Evolutionary conservation across 192 early-diverging fungal genomes (phyloP), one percentile per base, ranked within the genome.

Genomic region (Geranomyces michiganensis): DNA sequence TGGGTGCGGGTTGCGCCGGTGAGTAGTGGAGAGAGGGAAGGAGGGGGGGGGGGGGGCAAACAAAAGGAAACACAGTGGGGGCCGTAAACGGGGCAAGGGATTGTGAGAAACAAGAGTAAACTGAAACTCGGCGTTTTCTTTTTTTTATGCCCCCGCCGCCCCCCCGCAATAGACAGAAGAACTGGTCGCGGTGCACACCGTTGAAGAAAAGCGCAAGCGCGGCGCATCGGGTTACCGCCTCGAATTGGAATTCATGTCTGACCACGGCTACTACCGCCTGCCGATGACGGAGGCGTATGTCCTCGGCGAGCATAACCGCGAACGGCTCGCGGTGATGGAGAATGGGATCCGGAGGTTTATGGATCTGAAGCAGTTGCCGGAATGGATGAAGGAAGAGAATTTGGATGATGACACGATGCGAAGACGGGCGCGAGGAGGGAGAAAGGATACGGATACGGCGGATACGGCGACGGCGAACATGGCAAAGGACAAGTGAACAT

Each of bases 191-290:
- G 43, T 45, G 19, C 21, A 60, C 5, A 33, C 44, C 9, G 47
- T 19, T 1, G n/a, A 71, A 31, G 32, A 66, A 61, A 15, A 10
- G 61, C 30, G 27, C 24, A 48, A 22, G 59, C 41, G 58, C 4
- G 58, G 58, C 17, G 58, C 5, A 17, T 29, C 58, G 3, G 58
- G 27, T 7, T 60, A 58, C 56, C 47, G 72, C 3, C 47, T 78
- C 19, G 66, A 78, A 45, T 43, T 78, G 36, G 77, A 74, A 36
- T 78, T 78, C 33, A 74, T 70, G 70, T 66, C 67, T 24, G 68
- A 70, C 26, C 63, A 70, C 47, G 77, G 77, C 14, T 74, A 70
- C 67, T 74, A 78, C 63, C 65, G 62, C 47, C 29, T 78, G 46
- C 62, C 58, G 13, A 27, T 61, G 56, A 62, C 63, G 7, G 77